Conservation (phyloP, 768 basidiomycete species). For the Trametes villosa region DNA sequence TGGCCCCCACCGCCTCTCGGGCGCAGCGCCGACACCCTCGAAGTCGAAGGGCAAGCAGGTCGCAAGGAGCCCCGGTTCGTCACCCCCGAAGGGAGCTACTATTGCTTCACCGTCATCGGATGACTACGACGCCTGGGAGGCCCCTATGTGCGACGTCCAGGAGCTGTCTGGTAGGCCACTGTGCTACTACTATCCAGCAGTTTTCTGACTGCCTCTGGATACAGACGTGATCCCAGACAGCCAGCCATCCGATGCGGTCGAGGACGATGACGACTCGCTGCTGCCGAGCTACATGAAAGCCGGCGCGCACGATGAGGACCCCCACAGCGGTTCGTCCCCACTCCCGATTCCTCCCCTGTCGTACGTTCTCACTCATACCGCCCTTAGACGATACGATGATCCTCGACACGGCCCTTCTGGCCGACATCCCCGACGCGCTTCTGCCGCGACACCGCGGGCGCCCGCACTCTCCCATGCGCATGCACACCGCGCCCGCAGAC, state of each 20-base stretch:
- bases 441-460: slow-evolving; percentile 15
- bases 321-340: not conserved
- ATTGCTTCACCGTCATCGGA: not conserved
- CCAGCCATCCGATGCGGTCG: slow-evolving; percentile 6
- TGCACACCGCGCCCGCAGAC: slow-evolving; percentile 9
- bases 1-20: too few species aligned
- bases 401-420: not conserved
- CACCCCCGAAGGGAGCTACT: not conserved
- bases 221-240: slow-evolving; percentile 4
- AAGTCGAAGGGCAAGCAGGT: not conserved
- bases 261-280: slow-evolving; percentile 16
- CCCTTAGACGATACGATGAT: not conserved
- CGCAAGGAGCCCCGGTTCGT: not conserved
- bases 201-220: not conserved
- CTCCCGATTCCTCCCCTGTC: not conserved
- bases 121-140: slow-evolving; percentile 24
- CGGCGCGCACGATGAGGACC: not conserved
- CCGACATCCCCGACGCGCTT: not conserved
- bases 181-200: not conserved
- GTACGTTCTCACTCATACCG: not conserved
- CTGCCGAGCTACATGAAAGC: slow-evolving; percentile 15
- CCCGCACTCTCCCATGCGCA: slow-evolving; percentile 33
- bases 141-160: slow-evolving; percentile 5
- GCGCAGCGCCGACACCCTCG: too few species aligned
- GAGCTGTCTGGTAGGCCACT: not conserved